Evolutionary conservation across 805 yeast species (phyloP).

Genomic region (Candida ortonii): DNA sequence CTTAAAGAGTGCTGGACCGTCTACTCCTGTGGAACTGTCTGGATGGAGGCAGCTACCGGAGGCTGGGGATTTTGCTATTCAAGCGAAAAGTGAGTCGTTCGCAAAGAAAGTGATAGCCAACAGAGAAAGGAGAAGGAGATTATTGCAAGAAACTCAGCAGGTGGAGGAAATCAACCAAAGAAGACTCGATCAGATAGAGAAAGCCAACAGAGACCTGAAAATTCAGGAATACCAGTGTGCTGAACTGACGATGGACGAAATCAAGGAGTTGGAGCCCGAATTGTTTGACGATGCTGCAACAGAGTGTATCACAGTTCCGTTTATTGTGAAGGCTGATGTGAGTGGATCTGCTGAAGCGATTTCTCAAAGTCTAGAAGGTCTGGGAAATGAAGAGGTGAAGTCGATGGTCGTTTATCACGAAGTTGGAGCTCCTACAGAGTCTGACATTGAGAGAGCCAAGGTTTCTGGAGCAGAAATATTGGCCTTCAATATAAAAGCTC

Average conservation of each 20-base stretch:
- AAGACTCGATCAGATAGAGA: constrained; percentile 53
- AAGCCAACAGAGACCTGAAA: constrained; percentile 49
- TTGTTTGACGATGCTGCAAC: constrained; percentile 32
- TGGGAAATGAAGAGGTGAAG: constrained; percentile 86
- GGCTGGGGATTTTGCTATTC: constrained; percentile 81
- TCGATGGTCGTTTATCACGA: constrained; percentile 67
- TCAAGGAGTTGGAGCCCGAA: constrained; percentile 35
- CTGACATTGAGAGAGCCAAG: constrained; percentile 65
- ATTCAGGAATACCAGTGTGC: constrained; percentile 56
- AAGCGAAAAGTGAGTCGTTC: constrained; percentile 67
- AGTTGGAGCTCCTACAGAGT: constrained; percentile 73
- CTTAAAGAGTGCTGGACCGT: constrained; percentile 70
- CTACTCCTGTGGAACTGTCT: constrained; percentile 83
- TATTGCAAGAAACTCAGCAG: constrained; percentile 56
- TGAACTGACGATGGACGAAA: constrained; percentile 55
- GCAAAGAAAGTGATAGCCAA: constrained; percentile 76
- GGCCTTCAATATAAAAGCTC: constrained; percentile 71
- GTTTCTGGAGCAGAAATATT: constrained; percentile 70
- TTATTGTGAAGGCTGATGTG: constrained; percentile 86
- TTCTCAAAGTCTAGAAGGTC: constrained; percentile 67
- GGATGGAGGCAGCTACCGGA: constrained; percentile 95
- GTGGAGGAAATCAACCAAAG: constrained; percentile 70
- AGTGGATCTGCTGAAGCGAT: constrained; percentile 95
- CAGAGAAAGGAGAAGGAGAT: constrained; percentile 52
- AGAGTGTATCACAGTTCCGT: constrained; percentile 42